These are phyloP conservation scores for Malus hybrid DNA, from an alignment of 331 rosid genomes.

Conservation along the genomic window DNA sequence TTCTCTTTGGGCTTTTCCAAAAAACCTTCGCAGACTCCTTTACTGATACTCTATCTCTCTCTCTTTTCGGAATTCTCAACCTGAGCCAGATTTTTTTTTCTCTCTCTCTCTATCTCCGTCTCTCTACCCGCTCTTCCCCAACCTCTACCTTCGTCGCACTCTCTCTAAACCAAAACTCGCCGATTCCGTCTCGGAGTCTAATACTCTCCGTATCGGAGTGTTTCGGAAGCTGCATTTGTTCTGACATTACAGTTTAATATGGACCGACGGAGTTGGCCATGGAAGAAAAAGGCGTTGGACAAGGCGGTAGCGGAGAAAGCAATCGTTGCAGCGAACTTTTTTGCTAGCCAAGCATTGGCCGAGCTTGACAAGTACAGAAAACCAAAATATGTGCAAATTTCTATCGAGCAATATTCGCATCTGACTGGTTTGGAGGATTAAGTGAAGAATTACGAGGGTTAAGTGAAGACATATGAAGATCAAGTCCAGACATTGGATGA, in stretches of 20 bases:
- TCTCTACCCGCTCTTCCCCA: neutral
- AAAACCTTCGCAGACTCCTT: too few species aligned
- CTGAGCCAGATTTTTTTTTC: too few species aligned
- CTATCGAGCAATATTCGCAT: slow-evolving; percentile 84
- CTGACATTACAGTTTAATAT: slow-evolving; percentile 36
- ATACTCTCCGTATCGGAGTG: neutral
- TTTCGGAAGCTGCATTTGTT: slow-evolving; percentile 24
- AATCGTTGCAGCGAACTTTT: slow-evolving; percentile 32
- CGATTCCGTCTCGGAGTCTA: slow-evolving; percentile 7
- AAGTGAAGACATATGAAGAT: slow-evolving; percentile 60
- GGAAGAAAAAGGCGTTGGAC: slow-evolving; percentile 96
- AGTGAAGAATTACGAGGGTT: slow-evolving; percentile 63
- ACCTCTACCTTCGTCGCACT: neutral
- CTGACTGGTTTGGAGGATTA: slow-evolving; percentile 79
- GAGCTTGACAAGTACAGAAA: slow-evolving; percentile 65
- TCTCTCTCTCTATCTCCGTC: neutral
- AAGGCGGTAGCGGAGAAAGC: slow-evolving; percentile 65
- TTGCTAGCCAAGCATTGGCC: slow-evolving; percentile 22
- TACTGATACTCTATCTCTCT: too few species aligned
- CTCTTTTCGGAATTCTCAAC: too few species aligned
- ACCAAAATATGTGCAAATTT: slow-evolving; percentile 72
- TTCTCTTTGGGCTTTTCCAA: too few species aligned
- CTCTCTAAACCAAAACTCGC: neutral
- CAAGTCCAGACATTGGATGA: slow-evolving; percentile 65
- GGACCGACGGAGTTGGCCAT: slow-evolving; percentile 97